Percentiles rank a stretch among this genome's conserved stretches.
Conservation (phyloP, 106 monocot genomes). For the Phalaenopsis aphrodite region DNA sequence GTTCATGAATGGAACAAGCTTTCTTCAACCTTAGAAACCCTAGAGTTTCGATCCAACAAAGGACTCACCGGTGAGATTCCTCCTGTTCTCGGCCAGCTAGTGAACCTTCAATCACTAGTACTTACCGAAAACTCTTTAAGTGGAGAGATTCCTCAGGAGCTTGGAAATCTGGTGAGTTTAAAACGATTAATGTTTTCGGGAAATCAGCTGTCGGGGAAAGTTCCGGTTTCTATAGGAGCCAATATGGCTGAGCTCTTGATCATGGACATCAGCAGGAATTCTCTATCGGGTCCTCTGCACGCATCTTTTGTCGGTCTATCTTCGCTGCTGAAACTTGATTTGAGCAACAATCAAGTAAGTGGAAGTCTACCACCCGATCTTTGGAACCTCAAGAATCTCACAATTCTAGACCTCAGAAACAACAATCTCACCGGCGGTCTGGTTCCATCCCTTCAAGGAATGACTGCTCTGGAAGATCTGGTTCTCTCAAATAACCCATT, state of each 20-base stretch:
- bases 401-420: constrained; percentile 45
- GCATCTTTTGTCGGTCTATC: constrained; percentile 24
- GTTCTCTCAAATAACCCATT: constrained; percentile 54
- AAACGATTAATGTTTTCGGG: constrained; percentile 32
- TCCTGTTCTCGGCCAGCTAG: constrained; percentile 19
- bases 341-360: constrained; percentile 46
- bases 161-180: constrained; percentile 26
- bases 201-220: constrained; percentile 31
- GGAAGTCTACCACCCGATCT: constrained; percentile 36
- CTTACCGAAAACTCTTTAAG: constrained; percentile 35
- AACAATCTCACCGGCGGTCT: constrained; percentile 39
- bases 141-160: constrained; percentile 38
- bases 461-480: constrained; percentile 41
- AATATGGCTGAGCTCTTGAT: constrained; percentile 42
- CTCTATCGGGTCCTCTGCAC: constrained; percentile 32
- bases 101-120: constrained; percentile 37
- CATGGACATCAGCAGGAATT: constrained; percentile 51
- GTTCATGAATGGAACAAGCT: constrained; percentile 26
- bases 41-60: constrained; percentile 54
- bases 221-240: constrained; percentile 29
- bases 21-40: constrained; percentile 29
- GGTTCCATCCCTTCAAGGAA: constrained; percentile 18
- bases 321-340: constrained; percentile 57
- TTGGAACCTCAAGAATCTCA: constrained; percentile 28
- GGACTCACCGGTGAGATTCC: constrained; percentile 42